Evolutionary conservation across 2,329 filamentous ascomycete genomes (phyloP).

Genomic region (Sporothrix dimorphospora): DNA sequence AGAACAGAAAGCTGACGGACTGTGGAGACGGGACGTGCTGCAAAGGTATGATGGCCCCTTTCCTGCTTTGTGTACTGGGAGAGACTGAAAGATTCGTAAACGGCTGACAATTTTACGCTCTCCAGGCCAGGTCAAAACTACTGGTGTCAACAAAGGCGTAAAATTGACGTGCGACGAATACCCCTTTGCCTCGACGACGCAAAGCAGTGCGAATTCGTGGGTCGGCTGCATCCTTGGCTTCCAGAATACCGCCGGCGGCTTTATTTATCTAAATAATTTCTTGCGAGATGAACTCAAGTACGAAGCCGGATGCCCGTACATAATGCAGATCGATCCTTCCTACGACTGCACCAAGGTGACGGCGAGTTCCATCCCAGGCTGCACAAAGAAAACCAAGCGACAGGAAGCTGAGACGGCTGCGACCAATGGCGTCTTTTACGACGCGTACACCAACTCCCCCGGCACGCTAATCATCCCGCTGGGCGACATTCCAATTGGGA

Average conservation of each 20-base stretch:
- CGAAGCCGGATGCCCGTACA: neutral
- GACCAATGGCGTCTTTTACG: neutral
- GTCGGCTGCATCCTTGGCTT: conserved; percentile 19
- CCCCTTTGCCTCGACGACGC: conserved; percentile 10
- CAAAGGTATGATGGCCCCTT: neutral
- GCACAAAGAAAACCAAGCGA: neutral
- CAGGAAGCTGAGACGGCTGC: neutral
- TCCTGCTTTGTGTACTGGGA: too few relatives aligned
- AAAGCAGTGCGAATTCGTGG: conserved; percentile 1
- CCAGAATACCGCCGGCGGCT: conserved; percentile 20
- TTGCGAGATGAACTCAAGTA: neutral
- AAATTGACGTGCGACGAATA: conserved; percentile 18
- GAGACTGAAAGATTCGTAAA: too few relatives aligned
- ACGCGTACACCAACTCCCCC: neutral
- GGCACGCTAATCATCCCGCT: neutral
- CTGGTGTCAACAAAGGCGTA: neutral
- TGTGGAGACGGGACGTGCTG: neutral
- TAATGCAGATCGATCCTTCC: neutral
- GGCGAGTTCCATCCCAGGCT: neutral
- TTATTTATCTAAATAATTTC: neutral
- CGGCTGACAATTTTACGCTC: too few relatives aligned
- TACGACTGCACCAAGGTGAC: neutral
- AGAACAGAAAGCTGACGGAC: neutral
- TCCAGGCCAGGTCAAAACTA: neutral
- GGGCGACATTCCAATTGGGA: neutral